Evolutionary conservation across 805 yeast species (phyloP).

Genomic region (Kodamaea laetipori): DNA sequence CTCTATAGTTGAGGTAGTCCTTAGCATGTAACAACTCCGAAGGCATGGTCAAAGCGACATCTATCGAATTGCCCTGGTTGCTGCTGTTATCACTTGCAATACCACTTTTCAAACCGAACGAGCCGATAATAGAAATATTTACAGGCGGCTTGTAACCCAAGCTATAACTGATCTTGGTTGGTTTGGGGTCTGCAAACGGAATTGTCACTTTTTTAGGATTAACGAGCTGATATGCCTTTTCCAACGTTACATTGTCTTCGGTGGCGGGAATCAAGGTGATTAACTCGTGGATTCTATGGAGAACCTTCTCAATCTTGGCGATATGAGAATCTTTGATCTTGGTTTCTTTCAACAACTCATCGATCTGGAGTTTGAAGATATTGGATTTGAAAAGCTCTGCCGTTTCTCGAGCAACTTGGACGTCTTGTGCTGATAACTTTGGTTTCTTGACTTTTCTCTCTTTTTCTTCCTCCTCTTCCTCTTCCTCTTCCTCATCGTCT

Average conservation of each 20-base stretch:
- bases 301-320: constrained; percentile 65
- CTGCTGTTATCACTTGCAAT: constrained; percentile 34
- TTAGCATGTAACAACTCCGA: constrained; percentile 71
- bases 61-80: constrained; percentile 50
- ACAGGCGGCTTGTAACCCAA: constrained; percentile 71
- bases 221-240: constrained; percentile 60
- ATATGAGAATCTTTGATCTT: constrained; percentile 70
- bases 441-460: constrained; percentile 30
- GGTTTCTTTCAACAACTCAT: constrained; percentile 82
- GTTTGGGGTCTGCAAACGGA: constrained; percentile 92
- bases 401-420: constrained; percentile 89
- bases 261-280: constrained; percentile 63
- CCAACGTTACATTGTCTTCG: constrained; percentile 50
- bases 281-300: constrained; percentile 70
- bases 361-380: constrained; percentile 92
- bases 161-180: constrained; percentile 68
- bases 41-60: constrained; percentile 85
- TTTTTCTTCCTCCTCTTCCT: constrained; percentile 8
- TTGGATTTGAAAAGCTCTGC: constrained; percentile 93
- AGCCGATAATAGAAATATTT: constrained; percentile 78
- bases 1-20: constrained; percentile 88
- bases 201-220: constrained; percentile 56
- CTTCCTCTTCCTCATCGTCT: constrained; percentile 19
- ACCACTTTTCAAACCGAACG: constrained; percentile 85
- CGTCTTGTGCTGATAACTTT: constrained; percentile 68